Conservation (phyloP, 768 basidiomycete genomes). For the Termitomyces sp. region DNA sequence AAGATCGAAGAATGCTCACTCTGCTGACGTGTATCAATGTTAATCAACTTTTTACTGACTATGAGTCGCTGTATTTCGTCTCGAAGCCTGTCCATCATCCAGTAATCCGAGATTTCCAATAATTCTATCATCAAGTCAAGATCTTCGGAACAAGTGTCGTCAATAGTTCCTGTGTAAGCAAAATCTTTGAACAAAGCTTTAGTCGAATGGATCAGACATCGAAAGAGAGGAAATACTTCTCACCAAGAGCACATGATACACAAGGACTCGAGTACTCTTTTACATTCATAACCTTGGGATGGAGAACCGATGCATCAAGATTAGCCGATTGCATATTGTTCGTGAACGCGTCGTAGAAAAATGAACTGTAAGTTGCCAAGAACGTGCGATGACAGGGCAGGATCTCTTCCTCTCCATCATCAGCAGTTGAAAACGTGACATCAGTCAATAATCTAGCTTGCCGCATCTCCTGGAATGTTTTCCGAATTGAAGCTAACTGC, state of each 20-base stretch:
- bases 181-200: constrained; percentile 22
- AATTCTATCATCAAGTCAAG: constrained; percentile 22
- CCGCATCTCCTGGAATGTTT: constrained; percentile 32
- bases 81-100: constrained; percentile 21
- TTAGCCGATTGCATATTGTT: constrained; percentile 20
- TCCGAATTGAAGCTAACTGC: constrained; percentile 16
- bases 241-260: constrained; percentile 26
- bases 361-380: constrained; percentile 29
- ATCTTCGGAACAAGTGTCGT: not conserved
- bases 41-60: constrained; percentile 21
- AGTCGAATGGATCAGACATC: not conserved
- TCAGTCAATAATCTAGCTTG: constrained; percentile 29
- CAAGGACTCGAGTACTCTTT: constrained; percentile 17
- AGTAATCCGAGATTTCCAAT: constrained; percentile 24
- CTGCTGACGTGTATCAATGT: constrained; percentile 17
- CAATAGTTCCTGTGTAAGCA: constrained; percentile 24
- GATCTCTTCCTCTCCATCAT: constrained; percentile 12
- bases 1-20: constrained; percentile 13
- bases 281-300: constrained; percentile 10
- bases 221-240: not conserved
- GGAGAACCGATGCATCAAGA: not conserved
- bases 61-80: constrained; percentile 26
- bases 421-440: constrained; percentile 27
- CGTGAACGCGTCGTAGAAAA: constrained; percentile 28
- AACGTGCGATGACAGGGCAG: constrained; percentile 39